phyloP scores from a whole-genome alignment of 2,329 filamentous ascomycete species.

The Penicillium aurantiogriseum region DNA sequence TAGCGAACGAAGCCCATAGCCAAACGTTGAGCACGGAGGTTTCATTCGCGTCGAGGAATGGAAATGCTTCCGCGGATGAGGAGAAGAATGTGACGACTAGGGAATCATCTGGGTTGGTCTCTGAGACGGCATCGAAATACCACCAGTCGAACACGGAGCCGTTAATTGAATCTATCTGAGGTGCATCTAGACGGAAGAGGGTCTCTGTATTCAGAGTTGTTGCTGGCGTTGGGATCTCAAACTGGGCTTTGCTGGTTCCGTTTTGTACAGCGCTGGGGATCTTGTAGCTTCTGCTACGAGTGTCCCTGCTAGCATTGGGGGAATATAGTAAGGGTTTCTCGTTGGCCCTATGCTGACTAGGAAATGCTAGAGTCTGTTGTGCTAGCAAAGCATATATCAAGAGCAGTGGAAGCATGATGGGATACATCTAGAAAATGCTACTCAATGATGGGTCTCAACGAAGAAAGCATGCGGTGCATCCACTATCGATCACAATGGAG shows the following conservation, averaged over 20 bases:
- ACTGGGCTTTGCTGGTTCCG: conserved; percentile 5
- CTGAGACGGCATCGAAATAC: conserved; percentile 42
- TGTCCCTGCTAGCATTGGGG: background rate
- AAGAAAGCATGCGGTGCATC: background rate
- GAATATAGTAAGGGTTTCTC: background rate
- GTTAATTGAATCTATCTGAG: conserved; percentile 30
- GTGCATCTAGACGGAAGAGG: conserved; percentile 25
- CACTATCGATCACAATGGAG: background rate
- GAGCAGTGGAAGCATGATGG: background rate
- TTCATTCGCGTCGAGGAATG: conserved; percentile 27
- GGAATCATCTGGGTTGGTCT: conserved; percentile 23
- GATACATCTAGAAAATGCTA: background rate
- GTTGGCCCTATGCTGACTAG: background rate
- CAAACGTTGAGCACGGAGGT: conserved; percentile 25
- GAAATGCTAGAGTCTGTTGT: background rate
- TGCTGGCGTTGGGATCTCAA: conserved; percentile 12
- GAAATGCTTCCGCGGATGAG: conserved; percentile 35
- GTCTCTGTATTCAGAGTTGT: background rate
- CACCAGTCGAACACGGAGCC: conserved; percentile 40
- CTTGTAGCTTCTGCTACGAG: background rate
- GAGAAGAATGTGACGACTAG: conserved; percentile 37
- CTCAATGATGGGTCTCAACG: background rate
- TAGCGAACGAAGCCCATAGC: conserved; percentile 28
- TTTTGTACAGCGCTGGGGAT: conserved; percentile 15
- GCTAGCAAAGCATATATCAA: background rate